Base-by-base conservation (phyloP, 495 filamentous ascomycete genomes). In the Bathelium albidoporum region DNA sequence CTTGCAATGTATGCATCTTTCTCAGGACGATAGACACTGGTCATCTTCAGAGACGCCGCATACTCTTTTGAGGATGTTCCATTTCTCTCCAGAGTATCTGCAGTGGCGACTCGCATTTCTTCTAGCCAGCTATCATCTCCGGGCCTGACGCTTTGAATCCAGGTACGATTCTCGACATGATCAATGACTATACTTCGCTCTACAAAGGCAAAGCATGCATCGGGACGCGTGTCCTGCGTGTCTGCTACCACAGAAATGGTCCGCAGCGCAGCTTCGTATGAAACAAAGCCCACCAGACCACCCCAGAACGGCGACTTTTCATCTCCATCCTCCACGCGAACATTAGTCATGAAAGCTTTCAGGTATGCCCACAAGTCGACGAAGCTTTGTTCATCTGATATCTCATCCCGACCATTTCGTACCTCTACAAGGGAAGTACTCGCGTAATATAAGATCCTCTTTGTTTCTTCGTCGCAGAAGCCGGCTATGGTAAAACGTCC, bases 211-310 rank as follows among this genome's bases (percentile, higher is more conserved):
- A 96, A 81, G 69, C 82, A 88, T 41, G 92, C 77, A 73, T 96
- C 93, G 0, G 90, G 85, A 0, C 80, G 78, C 61, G 77, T 69
- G n/a, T 29, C 24, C 65, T 66, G 20, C 31, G 61, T 29, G 3
- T 28, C 22, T 1, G 18, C 14, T 1, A 1, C 45, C 26, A 89
- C 75, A 34, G 74, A 77, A 32, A 90, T 84, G 2, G 80, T 79
- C 28, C 80, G 72, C 0, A 97, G 77, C 0, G 91, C 90, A 58
- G 91, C 80, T 71, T 98, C 93, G 65, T 97, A 97, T 0, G 89
- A 90, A 53, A 91, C 87, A 69, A 88, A 96, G 0, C 94, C 94
- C 73, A 97, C 82, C 58, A 97, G 85, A 0, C 93, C 93, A 49
- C 92, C 93, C 77, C 90, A 86, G 69, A 98, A 98, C 1, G 79